Percentiles rank a stretch among this genome's conserved stretches.
Evolutionary conservation across 768 basidiomycete genomes (phyloP).

Genomic region (Calocybe gangraenosa): DNA sequence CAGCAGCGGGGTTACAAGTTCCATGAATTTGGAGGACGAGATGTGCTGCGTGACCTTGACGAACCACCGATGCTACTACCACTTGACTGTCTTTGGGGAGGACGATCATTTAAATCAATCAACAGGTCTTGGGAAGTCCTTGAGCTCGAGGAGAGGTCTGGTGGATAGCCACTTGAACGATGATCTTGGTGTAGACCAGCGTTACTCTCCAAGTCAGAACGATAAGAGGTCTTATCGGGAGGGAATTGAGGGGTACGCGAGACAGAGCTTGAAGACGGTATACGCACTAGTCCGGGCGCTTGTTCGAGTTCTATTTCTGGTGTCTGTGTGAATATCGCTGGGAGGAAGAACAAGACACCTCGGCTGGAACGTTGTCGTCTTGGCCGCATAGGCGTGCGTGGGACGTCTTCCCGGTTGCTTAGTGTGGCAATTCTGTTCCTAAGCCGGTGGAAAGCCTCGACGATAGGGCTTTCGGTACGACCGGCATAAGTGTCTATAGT

Average conservation of each 20-base stretch:
- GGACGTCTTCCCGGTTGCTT: slow-evolving; percentile 32
- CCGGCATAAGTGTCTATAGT: slow-evolving; percentile 39
- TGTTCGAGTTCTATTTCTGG: slow-evolving; percentile 42
- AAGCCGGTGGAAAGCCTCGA: slow-evolving; percentile 52
- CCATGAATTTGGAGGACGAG: slow-evolving; percentile 17
- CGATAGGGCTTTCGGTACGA: slow-evolving; percentile 39
- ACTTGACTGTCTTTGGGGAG: slow-evolving; percentile 22
- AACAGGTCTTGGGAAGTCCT: slow-evolving; percentile 17
- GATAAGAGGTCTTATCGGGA: slow-evolving; percentile 43
- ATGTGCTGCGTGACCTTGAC: slow-evolving; percentile 18
- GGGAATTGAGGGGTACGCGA: slow-evolving; percentile 24
- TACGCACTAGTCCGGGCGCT: slow-evolving; percentile 21
- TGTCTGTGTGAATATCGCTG: slow-evolving; percentile 66
- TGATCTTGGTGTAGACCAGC: slow-evolving; percentile 19
- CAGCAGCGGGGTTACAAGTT: slow-evolving; percentile 8
- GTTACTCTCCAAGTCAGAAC: slow-evolving; percentile 29
- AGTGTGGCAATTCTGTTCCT: slow-evolving; percentile 53
- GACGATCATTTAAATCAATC: slow-evolving; percentile 17
- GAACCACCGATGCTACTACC: slow-evolving; percentile 16
- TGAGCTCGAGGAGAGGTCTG: slow-evolving; percentile 14
- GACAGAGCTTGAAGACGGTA: slow-evolving; percentile 19
- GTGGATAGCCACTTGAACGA: slow-evolving; percentile 1
- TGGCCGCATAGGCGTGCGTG: slow-evolving; percentile 45
- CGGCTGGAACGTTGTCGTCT: slow-evolving; percentile 44
- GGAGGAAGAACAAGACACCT: slow-evolving; percentile 77